A percentile compares a stretch with the other conserved stretches of the same genome.
Evolutionary conservation across 2,329 filamentous ascomycete genomes (phyloP).

Genomic region (Orbilia oligospora): DNA sequence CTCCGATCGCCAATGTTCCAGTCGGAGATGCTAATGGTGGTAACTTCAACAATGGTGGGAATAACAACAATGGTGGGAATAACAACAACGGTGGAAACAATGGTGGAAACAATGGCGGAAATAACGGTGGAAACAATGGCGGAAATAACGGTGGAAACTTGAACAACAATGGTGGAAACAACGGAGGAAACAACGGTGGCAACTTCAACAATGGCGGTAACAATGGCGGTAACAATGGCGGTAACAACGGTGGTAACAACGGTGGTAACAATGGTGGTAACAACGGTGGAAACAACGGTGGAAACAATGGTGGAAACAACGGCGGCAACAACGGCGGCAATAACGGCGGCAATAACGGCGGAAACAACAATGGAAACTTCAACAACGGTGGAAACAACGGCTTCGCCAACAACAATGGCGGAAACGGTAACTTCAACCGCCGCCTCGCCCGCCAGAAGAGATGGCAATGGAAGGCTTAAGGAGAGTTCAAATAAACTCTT

Average conservation of each 20-base stretch:
- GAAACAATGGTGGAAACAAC: slow-evolving; percentile 10
- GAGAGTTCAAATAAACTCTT: neutral
- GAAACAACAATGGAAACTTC: slow-evolving; percentile 11
- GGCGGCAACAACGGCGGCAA: neutral
- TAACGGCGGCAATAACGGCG: neutral
- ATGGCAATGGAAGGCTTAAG: slow-evolving; percentile 14
- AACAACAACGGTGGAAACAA: neutral
- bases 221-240: slow-evolving; percentile 12
- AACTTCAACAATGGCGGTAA: neutral
- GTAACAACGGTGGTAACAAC: slow-evolving; percentile 16
- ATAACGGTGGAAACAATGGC: slow-evolving; percentile 11
- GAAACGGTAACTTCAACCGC: slow-evolving; percentile 12
- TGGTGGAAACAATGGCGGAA: slow-evolving; percentile 1
- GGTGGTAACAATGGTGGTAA: neutral
- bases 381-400: slow-evolving; percentile 9
- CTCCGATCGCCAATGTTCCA: neutral
- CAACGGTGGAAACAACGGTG: slow-evolving; percentile 9
- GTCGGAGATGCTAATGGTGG: neutral
- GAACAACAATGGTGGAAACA: slow-evolving; percentile 10
- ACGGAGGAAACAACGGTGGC: slow-evolving; percentile 7
- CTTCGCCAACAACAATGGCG: neutral
- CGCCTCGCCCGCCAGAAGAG: slow-evolving; percentile 3
- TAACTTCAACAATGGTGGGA: slow-evolving; percentile 16
- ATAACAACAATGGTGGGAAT: slow-evolving; percentile 8
- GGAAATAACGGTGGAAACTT: slow-evolving; percentile 10